Percentiles rank a stretch among this genome's conserved stretches.
Conservation (phyloP, 169 alveolate species). For the Eimeria praecox region DNA sequence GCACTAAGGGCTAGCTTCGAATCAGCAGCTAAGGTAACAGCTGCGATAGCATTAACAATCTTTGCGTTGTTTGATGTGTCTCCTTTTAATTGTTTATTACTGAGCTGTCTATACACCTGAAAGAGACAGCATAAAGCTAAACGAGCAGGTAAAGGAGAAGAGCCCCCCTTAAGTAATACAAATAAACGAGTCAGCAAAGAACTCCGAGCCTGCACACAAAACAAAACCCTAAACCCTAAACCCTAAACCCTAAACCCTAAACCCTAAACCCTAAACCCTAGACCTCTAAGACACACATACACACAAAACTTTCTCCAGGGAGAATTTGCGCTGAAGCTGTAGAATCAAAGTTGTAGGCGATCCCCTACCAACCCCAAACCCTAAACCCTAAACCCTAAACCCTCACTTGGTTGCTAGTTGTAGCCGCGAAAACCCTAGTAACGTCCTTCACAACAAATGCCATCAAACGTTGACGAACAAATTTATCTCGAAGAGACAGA, state of each 20-base stretch:
- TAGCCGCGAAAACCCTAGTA: conserved; percentile 29
- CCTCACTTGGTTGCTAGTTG: conserved; percentile 30
- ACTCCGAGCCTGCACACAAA: conserved; percentile 21
- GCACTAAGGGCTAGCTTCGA: conserved; percentile 54
- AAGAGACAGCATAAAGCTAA: conserved; percentile 58
- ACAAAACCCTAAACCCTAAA: neutral
- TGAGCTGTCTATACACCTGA: conserved; percentile 69
- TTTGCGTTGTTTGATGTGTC: neutral
- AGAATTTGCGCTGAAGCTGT: neutral
- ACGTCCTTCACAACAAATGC: conserved; percentile 69
- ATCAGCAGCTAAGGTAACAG: conserved; percentile 58
- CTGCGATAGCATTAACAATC: conserved; percentile 64
- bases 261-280: conserved; percentile 11
- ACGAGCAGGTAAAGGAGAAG: conserved; percentile 69
- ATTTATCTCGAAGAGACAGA: conserved; percentile 43
- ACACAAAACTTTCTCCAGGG: neutral
- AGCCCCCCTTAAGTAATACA: neutral
- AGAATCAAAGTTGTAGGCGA: neutral
- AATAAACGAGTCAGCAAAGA: conserved; percentile 17
- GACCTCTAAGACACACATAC: too few species aligned
- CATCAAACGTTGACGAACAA: conserved; percentile 53
- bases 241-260: conserved; percentile 11
- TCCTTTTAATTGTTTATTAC: neutral
- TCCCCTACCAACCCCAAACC: neutral
- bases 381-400: conserved; percentile 12